A percentile compares a stretch with the other conserved stretches of the same genome.
Evolutionary conservation across 2,329 filamentous ascomycete genomes (phyloP).

Genomic region (Diaporthe citri): DNA sequence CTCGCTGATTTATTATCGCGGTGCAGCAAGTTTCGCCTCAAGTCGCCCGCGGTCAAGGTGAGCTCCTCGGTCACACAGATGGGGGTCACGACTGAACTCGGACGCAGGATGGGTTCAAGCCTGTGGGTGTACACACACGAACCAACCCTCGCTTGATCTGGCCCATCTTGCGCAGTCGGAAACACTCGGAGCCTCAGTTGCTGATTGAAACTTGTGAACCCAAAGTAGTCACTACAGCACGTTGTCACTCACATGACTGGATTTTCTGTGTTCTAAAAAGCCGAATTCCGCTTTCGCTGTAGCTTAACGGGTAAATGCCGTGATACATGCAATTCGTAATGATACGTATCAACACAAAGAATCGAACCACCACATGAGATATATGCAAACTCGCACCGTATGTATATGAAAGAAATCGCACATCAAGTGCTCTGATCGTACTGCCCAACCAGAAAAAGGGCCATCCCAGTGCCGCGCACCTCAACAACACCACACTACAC

Average conservation of each 20-base stretch:
- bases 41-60: neutral
- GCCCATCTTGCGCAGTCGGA: too few relatives aligned
- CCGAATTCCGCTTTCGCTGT: neutral
- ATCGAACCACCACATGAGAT: neutral
- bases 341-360: neutral
- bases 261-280: neutral
- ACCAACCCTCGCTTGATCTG: fast-evolving
- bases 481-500: neutral
- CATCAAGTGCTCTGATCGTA: neutral
- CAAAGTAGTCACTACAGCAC: neutral
- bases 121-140: neutral
- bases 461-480: neutral
- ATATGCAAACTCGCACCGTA: slow-evolving; percentile 11
- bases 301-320: neutral
- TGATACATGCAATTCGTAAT: neutral
- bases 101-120: neutral
- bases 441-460: neutral
- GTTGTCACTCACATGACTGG: neutral
- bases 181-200: neutral
- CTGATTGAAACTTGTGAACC: neutral
- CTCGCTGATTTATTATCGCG: neutral
- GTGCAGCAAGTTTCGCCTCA: neutral
- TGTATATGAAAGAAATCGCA: neutral
- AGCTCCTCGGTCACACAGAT: neutral
- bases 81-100: neutral